Base-by-base conservation (phyloP, 805 yeast species). In the Myxozyma monticola region DNA sequence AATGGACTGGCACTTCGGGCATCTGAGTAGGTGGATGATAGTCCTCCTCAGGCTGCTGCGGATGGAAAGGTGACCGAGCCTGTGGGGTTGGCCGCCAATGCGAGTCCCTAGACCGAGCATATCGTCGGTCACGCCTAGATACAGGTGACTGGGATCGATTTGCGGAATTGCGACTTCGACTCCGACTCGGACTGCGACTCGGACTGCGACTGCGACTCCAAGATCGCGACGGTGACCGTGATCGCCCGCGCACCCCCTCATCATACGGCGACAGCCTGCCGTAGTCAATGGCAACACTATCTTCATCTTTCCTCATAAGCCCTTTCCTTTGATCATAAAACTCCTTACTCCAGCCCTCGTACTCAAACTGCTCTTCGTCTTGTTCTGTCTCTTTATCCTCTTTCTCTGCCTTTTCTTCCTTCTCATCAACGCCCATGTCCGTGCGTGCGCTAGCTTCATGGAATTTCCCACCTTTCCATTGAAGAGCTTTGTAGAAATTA, bases 321-420 rank as follows among this genome's bases (percentile, higher is more conserved):
- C 34, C 40, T 12, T 45, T 30, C 37, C 15, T 42, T 34, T 15
- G 18, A 18, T 42, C 33, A 18, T 29, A 51, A 34, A 33, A 46
- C 10, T 17, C 45, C 8, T 21, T 25, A 10, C 34, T 37, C 48
- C 49, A 51, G 17, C 55, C 51, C 33, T 51, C 49, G 24, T 51
- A 50, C 21, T 30, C 43, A 36, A 42, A 38, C 28, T 29, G 21
- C 40, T 36, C 42, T 24, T 43, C 30, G 14, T 35, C 25, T 4
- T 35, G 20, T 8, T 15, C 22, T 4, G 22, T 15, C 38, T 6
- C 17, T 30, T 14, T 7, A 5, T 6, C n/a, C 15, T n/a, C n/a
- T n/a, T n/a, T n/a, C n/a, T n/a, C n/a, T n/a, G n/a, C n/a, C n/a
- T n/a, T n/a, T 10, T 43, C 36, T 12, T 42, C 39, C 2, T 17